A percentile compares a stretch with the other conserved stretches of the same genome.
These are phyloP conservation scores for Penicillium crustosum DNA, from an alignment of 2,329 filamentous ascomycete species.

Conservation along the genomic window DNA sequence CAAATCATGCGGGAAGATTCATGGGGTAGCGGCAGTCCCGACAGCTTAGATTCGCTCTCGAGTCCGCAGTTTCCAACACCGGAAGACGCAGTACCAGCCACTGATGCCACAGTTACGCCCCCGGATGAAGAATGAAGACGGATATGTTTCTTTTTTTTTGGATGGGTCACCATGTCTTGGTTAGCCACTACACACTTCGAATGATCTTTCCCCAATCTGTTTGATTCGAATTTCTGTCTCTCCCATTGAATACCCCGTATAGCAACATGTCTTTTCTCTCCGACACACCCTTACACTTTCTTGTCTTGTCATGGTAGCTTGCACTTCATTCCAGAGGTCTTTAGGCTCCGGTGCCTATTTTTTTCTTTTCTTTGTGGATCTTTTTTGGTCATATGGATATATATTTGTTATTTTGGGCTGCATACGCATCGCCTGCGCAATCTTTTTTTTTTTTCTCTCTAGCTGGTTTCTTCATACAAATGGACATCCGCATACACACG, in stretches of 20 bases:
- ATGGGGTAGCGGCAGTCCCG: slow-evolving; percentile 33
- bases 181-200: neutral
- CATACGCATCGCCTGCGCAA: neutral
- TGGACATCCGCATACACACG: slow-evolving; percentile 25
- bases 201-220: slow-evolving; percentile 15
- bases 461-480: slow-evolving; percentile 2
- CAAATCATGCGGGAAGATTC: slow-evolving; percentile 29
- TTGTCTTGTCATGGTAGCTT: neutral
- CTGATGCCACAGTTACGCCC: neutral
- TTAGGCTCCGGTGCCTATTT: neutral
- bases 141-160: neutral
- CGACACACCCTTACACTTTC: neutral
- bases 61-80: slow-evolving; percentile 13
- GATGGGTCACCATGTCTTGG: neutral
- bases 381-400: slow-evolving; percentile 1
- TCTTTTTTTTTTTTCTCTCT: neutral
- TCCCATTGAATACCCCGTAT: slow-evolving; percentile 35
- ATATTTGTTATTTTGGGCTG: neutral
- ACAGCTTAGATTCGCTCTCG: slow-evolving; percentile 28
- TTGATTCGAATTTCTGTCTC: slow-evolving; percentile 26
- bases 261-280: slow-evolving; percentile 21
- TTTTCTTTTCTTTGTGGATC: neutral
- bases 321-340: neutral
- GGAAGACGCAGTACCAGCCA: neutral
- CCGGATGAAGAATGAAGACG: neutral